Percentiles rank a stretch among this genome's conserved stretches.
These are phyloP conservation scores for Trichoderma atroviride DNA, from an alignment of 2,329 filamentous ascomycete species.

Conservation along the genomic window DNA sequence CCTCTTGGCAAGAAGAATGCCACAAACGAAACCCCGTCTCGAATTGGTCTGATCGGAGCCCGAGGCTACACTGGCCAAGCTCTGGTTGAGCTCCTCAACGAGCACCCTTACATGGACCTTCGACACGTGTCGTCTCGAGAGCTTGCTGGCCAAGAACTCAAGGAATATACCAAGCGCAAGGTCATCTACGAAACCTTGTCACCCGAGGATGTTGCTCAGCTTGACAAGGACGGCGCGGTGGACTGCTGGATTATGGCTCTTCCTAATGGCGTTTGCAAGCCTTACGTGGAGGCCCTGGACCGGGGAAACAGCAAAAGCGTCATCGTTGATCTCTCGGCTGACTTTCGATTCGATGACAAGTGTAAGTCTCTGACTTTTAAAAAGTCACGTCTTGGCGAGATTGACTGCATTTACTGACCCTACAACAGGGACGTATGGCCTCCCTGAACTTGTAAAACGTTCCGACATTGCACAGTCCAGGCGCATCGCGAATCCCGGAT, in stretches of 20 bases:
- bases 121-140: conserved; percentile 92
- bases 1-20: conserved; percentile 80
- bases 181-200: conserved; percentile 91
- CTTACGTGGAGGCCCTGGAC: conserved; percentile 87
- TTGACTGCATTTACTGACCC: background rate
- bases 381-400: background rate
- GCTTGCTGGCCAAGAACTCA: conserved; percentile 79
- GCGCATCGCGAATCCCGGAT: conserved; percentile 89
- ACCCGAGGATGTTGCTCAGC: conserved; percentile 80
- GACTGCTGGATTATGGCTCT: conserved; percentile 72
- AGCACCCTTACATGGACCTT: conserved; percentile 87
- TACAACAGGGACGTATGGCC: conserved; percentile 62
- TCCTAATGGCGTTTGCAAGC: conserved; percentile 92
- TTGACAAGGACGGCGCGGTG: conserved; percentile 70
- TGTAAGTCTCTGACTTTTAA: background rate
- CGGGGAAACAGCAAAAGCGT: conserved; percentile 63
- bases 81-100: conserved; percentile 82
- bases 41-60: conserved; percentile 85
- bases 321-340: conserved; percentile 92
- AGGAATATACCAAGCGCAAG: conserved; percentile 88
- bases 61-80: conserved; percentile 94
- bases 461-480: conserved; percentile 75
- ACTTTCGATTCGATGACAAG: conserved; percentile 85
- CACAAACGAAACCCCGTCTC: conserved; percentile 76
- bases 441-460: conserved; percentile 82